phyloP scores from a whole-genome alignment of 2,329 filamentous ascomycete genomes.

The Helotiales sp. region DNA sequence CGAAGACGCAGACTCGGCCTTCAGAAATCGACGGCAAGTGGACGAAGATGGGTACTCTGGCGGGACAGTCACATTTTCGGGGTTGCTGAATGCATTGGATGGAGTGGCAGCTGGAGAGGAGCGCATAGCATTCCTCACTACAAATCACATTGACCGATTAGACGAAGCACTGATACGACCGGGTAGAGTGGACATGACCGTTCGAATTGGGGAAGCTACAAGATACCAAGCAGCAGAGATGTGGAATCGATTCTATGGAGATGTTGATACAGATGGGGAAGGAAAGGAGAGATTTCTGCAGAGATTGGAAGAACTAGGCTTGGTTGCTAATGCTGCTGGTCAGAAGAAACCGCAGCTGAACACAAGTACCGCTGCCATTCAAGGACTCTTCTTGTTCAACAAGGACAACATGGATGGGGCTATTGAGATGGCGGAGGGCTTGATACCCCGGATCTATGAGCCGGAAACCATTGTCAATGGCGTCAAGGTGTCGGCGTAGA shows the following conservation, averaged over 20 bases:
- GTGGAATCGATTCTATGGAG: slow-evolving; percentile 95
- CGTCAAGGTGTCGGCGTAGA: slow-evolving; percentile 2
- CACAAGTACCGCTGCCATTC: slow-evolving; percentile 91
- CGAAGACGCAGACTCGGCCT: slow-evolving; percentile 59
- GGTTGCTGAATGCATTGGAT: slow-evolving; percentile 82
- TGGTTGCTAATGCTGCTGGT: slow-evolving; percentile 61
- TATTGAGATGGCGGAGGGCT: slow-evolving; percentile 75
- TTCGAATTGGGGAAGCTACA: slow-evolving; percentile 86
- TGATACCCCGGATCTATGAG: slow-evolving; percentile 64
- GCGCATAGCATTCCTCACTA: slow-evolving; percentile 91
- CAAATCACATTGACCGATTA: slow-evolving; percentile 89
- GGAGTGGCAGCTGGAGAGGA: slow-evolving; percentile 95
- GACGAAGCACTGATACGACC: slow-evolving; percentile 87
- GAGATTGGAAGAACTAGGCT: slow-evolving; percentile 69
- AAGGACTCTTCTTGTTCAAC: slow-evolving; percentile 94
- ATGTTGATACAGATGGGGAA: slow-evolving; percentile 69
- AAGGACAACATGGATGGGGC: slow-evolving; percentile 90
- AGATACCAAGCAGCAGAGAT: slow-evolving; percentile 82
- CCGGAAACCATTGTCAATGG: slow-evolving; percentile 37
- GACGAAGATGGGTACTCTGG: slow-evolving; percentile 40
- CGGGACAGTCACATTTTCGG: slow-evolving; percentile 76
- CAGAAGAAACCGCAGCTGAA: slow-evolving; percentile 30
- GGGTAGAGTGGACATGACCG: slow-evolving; percentile 90
- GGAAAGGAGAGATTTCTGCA: slow-evolving; percentile 72
- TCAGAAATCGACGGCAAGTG: slow-evolving; percentile 64